Evolutionary conservation across 225 moss, liverwort and hornwort species (phyloP).

Genomic region (Thuidium tamariscinum): DNA sequence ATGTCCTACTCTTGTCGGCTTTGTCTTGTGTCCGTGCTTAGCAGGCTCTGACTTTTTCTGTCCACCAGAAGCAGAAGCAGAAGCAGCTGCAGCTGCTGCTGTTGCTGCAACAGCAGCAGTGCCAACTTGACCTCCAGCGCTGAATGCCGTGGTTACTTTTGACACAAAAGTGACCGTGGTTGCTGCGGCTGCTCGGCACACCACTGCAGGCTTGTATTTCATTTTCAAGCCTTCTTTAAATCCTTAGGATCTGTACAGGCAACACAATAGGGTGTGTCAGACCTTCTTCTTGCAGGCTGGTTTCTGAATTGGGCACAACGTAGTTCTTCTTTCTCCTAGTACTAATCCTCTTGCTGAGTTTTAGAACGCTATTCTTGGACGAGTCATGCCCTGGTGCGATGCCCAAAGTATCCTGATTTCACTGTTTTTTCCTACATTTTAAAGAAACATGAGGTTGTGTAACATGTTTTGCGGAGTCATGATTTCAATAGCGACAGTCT

Average conservation of each 20-base stretch:
- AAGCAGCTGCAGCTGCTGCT: conserved; percentile 36
- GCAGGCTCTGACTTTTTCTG: conserved; percentile 6
- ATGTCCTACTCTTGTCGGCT: conserved; percentile 10
- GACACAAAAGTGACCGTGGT: conserved; percentile 52
- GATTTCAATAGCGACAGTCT: background rate
- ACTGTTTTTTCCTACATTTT: background rate
- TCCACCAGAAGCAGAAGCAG: conserved; percentile 5
- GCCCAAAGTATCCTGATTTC: background rate
- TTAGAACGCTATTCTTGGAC: background rate
- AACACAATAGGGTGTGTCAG: background rate
- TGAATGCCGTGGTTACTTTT: conserved; percentile 52
- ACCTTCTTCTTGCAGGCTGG: background rate
- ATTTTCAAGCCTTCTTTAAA: conserved; percentile 15
- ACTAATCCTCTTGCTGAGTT: background rate
- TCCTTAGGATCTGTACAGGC: background rate
- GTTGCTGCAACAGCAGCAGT: conserved; percentile 56
- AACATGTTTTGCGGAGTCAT: background rate
- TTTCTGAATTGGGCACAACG: background rate
- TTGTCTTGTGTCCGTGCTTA: conserved; percentile 2
- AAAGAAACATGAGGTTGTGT: background rate
- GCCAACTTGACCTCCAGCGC: conserved; percentile 45
- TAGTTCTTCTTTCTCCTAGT: background rate
- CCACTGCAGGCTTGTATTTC: conserved; percentile 70
- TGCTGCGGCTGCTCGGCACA: conserved; percentile 70
- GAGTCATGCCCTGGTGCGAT: background rate